These are phyloP conservation scores for Baudoinia panamericana DNA, from an alignment of 495 filamentous ascomycete species.

Conservation along the genomic window DNA sequence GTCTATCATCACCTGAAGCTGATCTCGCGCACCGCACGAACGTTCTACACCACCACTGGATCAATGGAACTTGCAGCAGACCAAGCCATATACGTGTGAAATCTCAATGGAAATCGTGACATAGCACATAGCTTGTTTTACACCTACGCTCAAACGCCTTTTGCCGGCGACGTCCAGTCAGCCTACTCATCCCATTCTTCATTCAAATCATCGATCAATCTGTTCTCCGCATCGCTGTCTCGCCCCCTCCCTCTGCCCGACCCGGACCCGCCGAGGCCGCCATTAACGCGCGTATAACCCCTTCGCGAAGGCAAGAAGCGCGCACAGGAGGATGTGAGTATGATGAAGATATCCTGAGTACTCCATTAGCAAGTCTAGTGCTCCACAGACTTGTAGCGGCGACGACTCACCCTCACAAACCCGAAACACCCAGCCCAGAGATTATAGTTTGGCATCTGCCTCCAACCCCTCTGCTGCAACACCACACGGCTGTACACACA, in stretches of 20 bases:
- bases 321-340: slow-evolving; percentile 62
- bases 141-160: no score
- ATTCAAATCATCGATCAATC: slow-evolving; percentile 89
- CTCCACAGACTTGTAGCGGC: no score
- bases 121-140: no score
- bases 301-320: slow-evolving; percentile 48
- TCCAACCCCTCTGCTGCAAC: slow-evolving; percentile 88
- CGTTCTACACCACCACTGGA: no score
- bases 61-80: no score
- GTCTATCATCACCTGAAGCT: no score
- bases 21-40: no score
- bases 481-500: slow-evolving; percentile 93
- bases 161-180: no score
- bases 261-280: slow-evolving; percentile 15
- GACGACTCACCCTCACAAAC: slow-evolving; percentile 63
- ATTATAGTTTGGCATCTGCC: slow-evolving; percentile 85
- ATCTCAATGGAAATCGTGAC: no score
- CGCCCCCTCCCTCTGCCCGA: slow-evolving; percentile 26
- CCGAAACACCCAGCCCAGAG: slow-evolving; percentile 81
- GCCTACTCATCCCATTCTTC: slow-evolving; percentile 55
- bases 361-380: background rate
- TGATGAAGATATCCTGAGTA: slow-evolving; percentile 65
- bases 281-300: slow-evolving; percentile 46
- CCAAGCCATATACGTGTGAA: no score
- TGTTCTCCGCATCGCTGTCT: slow-evolving; percentile 65